Base-by-base conservation (phyloP, 768 basidiomycete species). In the Lactifluus rugatus region DNA sequence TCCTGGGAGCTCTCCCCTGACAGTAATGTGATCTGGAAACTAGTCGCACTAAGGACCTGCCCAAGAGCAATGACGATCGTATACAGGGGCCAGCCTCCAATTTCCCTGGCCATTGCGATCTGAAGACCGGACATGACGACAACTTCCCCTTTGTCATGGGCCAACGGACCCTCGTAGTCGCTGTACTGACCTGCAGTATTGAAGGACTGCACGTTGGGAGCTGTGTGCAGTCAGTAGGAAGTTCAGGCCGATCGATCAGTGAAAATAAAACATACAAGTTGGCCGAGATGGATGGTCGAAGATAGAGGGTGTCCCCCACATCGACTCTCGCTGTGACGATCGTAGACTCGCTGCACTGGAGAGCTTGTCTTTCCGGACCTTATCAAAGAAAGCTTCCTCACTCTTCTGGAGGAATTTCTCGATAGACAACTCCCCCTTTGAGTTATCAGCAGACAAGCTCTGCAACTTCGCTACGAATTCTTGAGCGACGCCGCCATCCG, bases 11-110 rank as follows among this genome's bases (percentile, higher is more conserved):
- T 93, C 65, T 85, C 82, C 52, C 93, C 93, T 19, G 88, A 86
- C 19, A 95, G 77, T 36, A 96, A 73, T 17, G 92, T 94, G 67
- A 95, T 88, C 72, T 96, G 93, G 81, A 94, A 96, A 67, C 92
- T 94, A 31, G 90, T 92, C 3, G 91, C 91, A 56, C 86, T 84
- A 62, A 93, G 72, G 87, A 93, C 91, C 76, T 90, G 93, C 34
- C 93, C 93, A 31, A 87, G 63, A 28, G 85, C 92, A 60, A 95
- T 88, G 66, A 94, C 75, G 65, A 94, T 87, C 42, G 90, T 87
- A 71, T 96, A 96, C 61, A 96, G 69, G 0, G 93, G 93, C 93
- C 93, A 96, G 36, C 88, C 87, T 42, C 73, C 80, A 48, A 93
- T 69, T 69, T 90, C 83, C 45, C 90, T 78, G 31, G 89, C 78